Base-by-base conservation (phyloP, 345 rosid species). In the Corymbia maculata region DNA sequence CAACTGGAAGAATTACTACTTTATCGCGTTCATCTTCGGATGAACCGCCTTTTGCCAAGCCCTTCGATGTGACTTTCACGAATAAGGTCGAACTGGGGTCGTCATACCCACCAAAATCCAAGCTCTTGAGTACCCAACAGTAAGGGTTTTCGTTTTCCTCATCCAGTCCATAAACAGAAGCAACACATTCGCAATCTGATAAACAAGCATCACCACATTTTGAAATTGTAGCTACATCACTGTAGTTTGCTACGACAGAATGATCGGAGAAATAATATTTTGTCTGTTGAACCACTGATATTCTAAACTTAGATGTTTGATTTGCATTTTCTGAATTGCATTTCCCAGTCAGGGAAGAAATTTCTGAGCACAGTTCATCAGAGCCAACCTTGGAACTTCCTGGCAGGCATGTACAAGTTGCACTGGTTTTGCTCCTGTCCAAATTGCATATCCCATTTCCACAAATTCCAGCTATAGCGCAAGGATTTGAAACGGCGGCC, bases 401-500 rank as follows among this genome's bases (percentile, higher is more conserved):
- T 7, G 98, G 98, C 55, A 97, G 89, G 90, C 96, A 94, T 47
- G 93, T 92, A 87, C 99, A 97, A 6, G 96, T 92, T 19, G 98
- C 96, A 90, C 92, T 95, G 26, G 95, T 94, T 91, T 95, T 96
- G 92, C 94, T 94, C 86, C 95, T 91, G 86, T 92, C 96, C 91
- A 96, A 89, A 79, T 89, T 94, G 89, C 99, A 97, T 11, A 97
- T 91, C 55, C 99, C 99, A 55, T 94, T 94, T 6, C 99, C 98
- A 55, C 99, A 97, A 13, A 94, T 92, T 5, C 99, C 99, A 6
- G 99, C 96, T 61, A 96, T 94, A 61, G 93, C 93, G 85, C 99
- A 97, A 0, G 99, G 99, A 49, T 97, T 96, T 51, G 98, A 95
- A 19, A 95, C 95, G 28, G 98, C 99, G 45, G 99, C 98, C 99